Conservation (phyloP, 345 rosid genomes). For the Brassica cretica region DNA sequence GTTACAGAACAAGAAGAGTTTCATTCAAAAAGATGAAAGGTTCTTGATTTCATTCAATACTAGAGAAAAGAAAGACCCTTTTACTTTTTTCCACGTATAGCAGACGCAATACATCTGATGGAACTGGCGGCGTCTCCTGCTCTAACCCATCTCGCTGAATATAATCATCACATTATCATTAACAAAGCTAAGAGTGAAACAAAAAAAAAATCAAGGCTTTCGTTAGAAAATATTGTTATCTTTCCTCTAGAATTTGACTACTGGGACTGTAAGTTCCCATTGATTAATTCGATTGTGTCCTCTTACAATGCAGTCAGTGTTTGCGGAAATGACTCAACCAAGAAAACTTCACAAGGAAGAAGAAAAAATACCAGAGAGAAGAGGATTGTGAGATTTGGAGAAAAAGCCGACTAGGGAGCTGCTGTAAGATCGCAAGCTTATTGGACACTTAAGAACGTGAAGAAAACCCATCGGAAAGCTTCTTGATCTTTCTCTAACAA, state of each 20-base stretch:
- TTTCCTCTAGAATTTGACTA: slow-evolving; percentile 1
- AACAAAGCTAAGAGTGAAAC: background rate
- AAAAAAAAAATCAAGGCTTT: slow-evolving; percentile 14
- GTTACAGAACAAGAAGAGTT: slow-evolving; percentile 7
- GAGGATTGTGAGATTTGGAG: slow-evolving; percentile 42
- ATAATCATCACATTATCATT: slow-evolving; percentile 11
- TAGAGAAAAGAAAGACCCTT: slow-evolving; percentile 14
- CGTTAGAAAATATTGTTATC: background rate
- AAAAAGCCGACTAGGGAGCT: slow-evolving; percentile 36
- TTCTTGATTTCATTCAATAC: background rate
- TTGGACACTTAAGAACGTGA: slow-evolving; percentile 47
- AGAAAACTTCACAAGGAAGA: background rate
- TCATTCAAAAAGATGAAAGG: background rate
- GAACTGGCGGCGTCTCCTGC: slow-evolving; percentile 33
- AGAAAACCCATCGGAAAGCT: slow-evolving; percentile 47
- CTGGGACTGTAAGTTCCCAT: background rate
- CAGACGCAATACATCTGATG: slow-evolving; percentile 53
- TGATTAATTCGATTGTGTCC: background rate
- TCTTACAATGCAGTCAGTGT: slow-evolving; percentile 24
- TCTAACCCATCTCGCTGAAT: slow-evolving; percentile 49
- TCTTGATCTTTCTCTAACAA: background rate
- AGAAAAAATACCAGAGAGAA: slow-evolving; percentile 37
- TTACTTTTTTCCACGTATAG: slow-evolving; percentile 62
- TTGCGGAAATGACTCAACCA: slow-evolving; percentile 35
- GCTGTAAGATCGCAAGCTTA: slow-evolving; percentile 37